Base-by-base conservation (phyloP, 768 basidiomycete species). In the Mycena sanguinolenta region DNA sequence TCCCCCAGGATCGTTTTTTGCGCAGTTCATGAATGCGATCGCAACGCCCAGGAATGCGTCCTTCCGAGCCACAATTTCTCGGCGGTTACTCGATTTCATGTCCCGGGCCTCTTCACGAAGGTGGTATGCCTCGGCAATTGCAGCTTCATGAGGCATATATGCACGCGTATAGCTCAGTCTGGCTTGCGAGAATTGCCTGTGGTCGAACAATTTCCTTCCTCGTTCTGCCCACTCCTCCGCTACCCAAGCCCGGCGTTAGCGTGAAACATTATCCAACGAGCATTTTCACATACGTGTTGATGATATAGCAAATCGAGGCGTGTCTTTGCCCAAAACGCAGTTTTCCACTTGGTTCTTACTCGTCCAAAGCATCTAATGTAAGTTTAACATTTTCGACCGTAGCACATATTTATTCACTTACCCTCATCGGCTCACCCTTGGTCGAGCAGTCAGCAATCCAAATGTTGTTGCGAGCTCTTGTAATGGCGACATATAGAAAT, bases 391-490 rank as follows among this genome's bases (percentile, higher is more conserved):
- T 53, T 32, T 42, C n/a, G n/a, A n/a, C n/a, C n/a, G n/a, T n/a
- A n/a, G n/a, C n/a, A n/a, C n/a, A n/a, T 49, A 32, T 39, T 34
- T 7, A 6, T 1, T 21, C 23, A 58, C 84, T 60, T 60, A 91
- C 91, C 73, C 84, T 81, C 87, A 92, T 89, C 1, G 90, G 85
- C 53, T 88, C 85, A 17, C 85, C 82, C 66, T 85, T 88, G 1
- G 82, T 78, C 0, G 91, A 92, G 46, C 82, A 84, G 76, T 93
- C 92, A 0, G 87, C 87, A 30, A 94, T 89, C 91, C 92, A 92
- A 7, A 93, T 74, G 59, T 91, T 90, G 65, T 89, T 90, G 46
- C 90, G 84, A 1, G 92, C 91, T 54, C 92, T 79, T 0, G 92
- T 93, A 17, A 92, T 85, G 0, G 91, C 92, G 5, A 93, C 92